phyloP scores from a whole-genome alignment of 352 stramenopile genomes.

The Pythium pyrilobum region DNA sequence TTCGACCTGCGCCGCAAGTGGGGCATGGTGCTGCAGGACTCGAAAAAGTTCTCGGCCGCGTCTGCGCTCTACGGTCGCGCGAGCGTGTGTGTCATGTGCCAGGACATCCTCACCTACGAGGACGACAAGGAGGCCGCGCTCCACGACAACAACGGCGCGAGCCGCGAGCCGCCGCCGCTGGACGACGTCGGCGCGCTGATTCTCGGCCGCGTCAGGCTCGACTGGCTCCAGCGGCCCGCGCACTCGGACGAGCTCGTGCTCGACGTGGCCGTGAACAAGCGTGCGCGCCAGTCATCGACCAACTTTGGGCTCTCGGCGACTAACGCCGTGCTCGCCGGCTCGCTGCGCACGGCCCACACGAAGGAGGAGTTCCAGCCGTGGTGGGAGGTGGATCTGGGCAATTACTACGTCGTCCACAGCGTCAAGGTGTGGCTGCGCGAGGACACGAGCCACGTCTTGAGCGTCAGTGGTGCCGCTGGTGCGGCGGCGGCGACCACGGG shows the following conservation, averaged over 20 bases:
- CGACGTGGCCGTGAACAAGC: conserved; percentile 21
- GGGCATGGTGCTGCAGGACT: conserved; percentile 26
- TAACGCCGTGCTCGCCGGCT: conserved; percentile 13
- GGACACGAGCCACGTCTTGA: conserved; percentile 14
- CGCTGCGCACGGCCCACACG: conserved; percentile 19
- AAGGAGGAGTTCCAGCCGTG: conserved; percentile 26
- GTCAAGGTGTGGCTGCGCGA: conserved; percentile 27
- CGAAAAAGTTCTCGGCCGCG: conserved; percentile 23
- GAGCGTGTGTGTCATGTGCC: conserved; percentile 23
- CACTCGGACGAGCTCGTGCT: conserved; percentile 12
- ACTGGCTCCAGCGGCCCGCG: conserved; percentile 7
- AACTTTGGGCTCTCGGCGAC: conserved; percentile 21
- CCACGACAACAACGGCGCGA: neutral
- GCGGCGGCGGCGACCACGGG: neutral
- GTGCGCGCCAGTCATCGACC: conserved; percentile 25
- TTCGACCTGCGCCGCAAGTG: conserved; percentile 24
- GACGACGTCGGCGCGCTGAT: conserved; percentile 24
- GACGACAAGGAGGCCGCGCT: conserved; percentile 11
- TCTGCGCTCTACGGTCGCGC: conserved; percentile 22
- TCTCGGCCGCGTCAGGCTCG: conserved; percentile 1
- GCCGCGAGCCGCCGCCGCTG: neutral
- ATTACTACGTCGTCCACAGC: conserved; percentile 27
- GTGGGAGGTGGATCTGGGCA: conserved; percentile 30
- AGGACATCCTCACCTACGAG: conserved; percentile 24
- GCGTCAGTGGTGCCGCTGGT: neutral